These are phyloP conservation scores for Tolypocladium amazonense DNA, from an alignment of 2,329 filamentous ascomycete species.

Conservation along the genomic window DNA sequence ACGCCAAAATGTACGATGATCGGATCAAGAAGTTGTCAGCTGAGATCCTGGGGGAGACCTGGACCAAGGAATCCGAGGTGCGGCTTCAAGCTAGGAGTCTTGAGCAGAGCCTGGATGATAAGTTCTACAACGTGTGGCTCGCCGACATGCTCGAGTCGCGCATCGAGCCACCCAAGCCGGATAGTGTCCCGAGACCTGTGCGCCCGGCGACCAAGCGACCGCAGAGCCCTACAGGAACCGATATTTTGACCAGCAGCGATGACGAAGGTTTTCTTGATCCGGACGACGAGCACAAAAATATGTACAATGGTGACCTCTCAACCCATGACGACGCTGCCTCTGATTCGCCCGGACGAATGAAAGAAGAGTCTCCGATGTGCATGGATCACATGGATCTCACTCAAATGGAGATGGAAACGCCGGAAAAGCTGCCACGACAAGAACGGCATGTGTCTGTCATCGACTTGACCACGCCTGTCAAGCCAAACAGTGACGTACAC, in stretches of 20 bases:
- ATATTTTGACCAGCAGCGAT: slow-evolving; percentile 39
- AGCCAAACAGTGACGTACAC: not conserved
- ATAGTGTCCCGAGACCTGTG: slow-evolving; percentile 10
- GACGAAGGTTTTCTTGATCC: slow-evolving; percentile 40
- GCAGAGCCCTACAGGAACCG: slow-evolving; percentile 25
- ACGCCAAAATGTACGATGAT: slow-evolving; percentile 29
- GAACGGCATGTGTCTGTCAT: slow-evolving; percentile 6
- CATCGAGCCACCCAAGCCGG: slow-evolving; percentile 25
- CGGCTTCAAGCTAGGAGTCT: slow-evolving; percentile 45
- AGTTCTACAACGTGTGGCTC: slow-evolving; percentile 41
- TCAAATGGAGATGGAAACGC: slow-evolving; percentile 11
- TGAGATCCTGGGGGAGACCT: slow-evolving; percentile 41
- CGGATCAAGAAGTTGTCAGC: slow-evolving; percentile 46
- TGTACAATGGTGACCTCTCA: slow-evolving; percentile 5
- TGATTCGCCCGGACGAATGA: slow-evolving; percentile 4
- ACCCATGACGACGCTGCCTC: not conserved
- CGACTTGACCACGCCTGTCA: slow-evolving; percentile 14
- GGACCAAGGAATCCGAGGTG: slow-evolving; percentile 42
- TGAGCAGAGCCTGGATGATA: slow-evolving; percentile 54
- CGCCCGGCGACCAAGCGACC: slow-evolving; percentile 1
- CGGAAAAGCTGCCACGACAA: slow-evolving; percentile 1
- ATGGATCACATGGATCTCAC: slow-evolving; percentile 22
- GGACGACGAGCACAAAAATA: slow-evolving; percentile 6
- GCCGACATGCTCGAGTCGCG: slow-evolving; percentile 33
- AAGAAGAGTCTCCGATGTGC: slow-evolving; percentile 11